phyloP scores from a whole-genome alignment of 1,284 basidiomycete species.

The Pseudomicrostroma phylloplanum region DNA sequence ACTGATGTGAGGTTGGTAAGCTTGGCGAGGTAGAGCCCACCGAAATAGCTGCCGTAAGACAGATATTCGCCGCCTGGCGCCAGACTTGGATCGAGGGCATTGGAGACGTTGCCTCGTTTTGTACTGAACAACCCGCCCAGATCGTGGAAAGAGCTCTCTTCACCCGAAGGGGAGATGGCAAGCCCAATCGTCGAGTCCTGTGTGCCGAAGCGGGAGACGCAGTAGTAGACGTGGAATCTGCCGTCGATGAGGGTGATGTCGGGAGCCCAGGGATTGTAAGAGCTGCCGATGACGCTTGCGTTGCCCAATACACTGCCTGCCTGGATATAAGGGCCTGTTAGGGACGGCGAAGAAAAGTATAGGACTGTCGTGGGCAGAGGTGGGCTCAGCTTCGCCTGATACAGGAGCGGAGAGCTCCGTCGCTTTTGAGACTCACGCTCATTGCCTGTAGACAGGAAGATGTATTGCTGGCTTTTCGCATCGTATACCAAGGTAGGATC shows the following conservation, averaged over 20 bases:
- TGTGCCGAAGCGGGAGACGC: constrained; percentile 1
- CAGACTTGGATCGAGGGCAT: not conserved
- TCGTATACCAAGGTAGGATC: too few species aligned
- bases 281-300: not conserved
- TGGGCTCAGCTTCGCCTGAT: not conserved
- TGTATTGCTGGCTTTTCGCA: too few species aligned
- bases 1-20: not conserved
- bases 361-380: not conserved
- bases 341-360: not conserved
- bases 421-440: too few species aligned
- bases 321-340: not conserved
- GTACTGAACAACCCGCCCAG: not conserved
- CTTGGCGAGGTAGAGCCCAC: not conserved
- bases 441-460: too few species aligned
- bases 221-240: not conserved
- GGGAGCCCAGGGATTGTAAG: not conserved
- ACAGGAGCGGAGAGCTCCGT: too few species aligned
- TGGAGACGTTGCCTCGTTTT: not conserved
- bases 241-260: not conserved
- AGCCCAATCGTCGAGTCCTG: not conserved
- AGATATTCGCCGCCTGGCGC: not conserved
- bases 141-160: not conserved
- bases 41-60: not conserved
- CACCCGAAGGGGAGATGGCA: not conserved
- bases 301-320: not conserved